Base-by-base conservation (phyloP, 176 grass and related monocot species). In the Lolium rigidum region DNA sequence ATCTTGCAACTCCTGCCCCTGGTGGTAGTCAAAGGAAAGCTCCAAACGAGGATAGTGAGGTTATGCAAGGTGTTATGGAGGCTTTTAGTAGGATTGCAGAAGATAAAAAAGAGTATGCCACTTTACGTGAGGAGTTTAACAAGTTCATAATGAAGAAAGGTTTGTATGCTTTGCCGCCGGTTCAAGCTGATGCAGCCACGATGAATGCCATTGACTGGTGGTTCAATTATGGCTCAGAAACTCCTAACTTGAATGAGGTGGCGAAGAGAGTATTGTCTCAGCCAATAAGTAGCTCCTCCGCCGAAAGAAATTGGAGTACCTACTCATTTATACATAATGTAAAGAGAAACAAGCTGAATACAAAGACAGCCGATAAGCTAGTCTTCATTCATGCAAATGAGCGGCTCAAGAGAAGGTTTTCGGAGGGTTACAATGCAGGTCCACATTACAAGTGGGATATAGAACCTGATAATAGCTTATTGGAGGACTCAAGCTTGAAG, bases 111-210 rank as follows among this genome's bases (percentile, higher is more conserved):
- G 41, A 43, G 1, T 43, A 43, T 7, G 41, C 41, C 8, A 0
- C 1, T 43, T 43, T 43, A 43, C 51, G 75, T 9, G 43, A 49
- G 3, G 41, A 58, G 9, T 43, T 62, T 17, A 22, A 38, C 41
- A 14, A 18, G 2, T 79, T 79, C 7, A 51, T 57, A 38, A 46
- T 62, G 77, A 78, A 78, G 28, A 78, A 78, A 43, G 31, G 35
- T 3, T 59, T 78, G 31, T 78, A 3, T 60, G 31, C 76, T 22
- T 4, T 59, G 0, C 9, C 54, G 0, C 1, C 2, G 0, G 10
- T 78, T 43, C 9, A 60, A 8, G 17, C 0, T 22, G 55, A 78
- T 60, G 55, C 54, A 59, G 20, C n/a, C 17, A 24, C 35, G 7
- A 60, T 60, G 54, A 5, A 13, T 43, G 8, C 31, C 2, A 78